These are phyloP conservation scores for Talaromyces liani DNA, from an alignment of 495 filamentous ascomycete species.

Conservation along the genomic window DNA sequence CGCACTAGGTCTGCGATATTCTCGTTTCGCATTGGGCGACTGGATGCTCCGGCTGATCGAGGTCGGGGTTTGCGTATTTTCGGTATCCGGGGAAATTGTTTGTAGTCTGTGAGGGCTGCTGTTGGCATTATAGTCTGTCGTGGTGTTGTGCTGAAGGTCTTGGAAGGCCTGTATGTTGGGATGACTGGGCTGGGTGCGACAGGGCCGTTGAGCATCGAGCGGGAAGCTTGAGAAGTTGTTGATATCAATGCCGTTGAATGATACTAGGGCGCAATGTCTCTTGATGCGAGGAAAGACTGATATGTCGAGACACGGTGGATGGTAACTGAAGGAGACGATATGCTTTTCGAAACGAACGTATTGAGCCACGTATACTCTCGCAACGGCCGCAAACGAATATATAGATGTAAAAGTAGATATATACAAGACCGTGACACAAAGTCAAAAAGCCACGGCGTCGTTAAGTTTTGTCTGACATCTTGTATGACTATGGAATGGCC, in stretches of 20 bases:
- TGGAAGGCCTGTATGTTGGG: constrained; percentile 26
- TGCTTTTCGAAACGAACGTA: neutral
- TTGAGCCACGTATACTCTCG: neutral
- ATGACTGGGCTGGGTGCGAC: constrained; percentile 37
- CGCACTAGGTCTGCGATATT: constrained; percentile 29
- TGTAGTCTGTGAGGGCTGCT: constrained; percentile 13
- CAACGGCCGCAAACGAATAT: neutral
- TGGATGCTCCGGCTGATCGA: constrained; percentile 10
- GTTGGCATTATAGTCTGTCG: constrained; percentile 24
- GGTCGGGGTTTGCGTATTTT: constrained; percentile 12
- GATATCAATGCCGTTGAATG: neutral
- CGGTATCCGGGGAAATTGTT: constrained; percentile 13
- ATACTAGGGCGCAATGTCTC: neutral
- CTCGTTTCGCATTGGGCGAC: constrained; percentile 21
- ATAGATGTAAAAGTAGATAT: neutral
- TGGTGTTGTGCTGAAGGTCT: constrained; percentile 21
- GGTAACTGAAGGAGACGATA: neutral
- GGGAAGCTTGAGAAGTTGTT: neutral
- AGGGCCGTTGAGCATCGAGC: constrained; percentile 10
- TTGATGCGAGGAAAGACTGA: neutral
- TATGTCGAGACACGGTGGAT: neutral
- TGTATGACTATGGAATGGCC: neutral
- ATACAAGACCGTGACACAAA: neutral
- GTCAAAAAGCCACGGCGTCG: neutral
- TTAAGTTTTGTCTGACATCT: neutral